phyloP scores from a whole-genome alignment of 139 green algal genomes.

The Picochlorum sp. region DNA sequence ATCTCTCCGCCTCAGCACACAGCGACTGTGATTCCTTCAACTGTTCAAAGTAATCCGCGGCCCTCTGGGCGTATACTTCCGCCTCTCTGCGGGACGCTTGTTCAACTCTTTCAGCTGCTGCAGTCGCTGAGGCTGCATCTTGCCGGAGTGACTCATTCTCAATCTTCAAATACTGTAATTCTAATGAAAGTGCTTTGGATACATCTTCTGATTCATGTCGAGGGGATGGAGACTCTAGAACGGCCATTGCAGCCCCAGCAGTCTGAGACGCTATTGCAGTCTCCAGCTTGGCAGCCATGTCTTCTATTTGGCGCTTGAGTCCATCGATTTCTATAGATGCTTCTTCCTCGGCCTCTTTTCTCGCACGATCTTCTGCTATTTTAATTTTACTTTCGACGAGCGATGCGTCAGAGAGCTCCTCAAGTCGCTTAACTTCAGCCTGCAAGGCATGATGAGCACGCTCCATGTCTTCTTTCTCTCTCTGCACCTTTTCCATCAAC shows the following conservation, averaged over 20 bases:
- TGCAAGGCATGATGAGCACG: conserved; percentile 8
- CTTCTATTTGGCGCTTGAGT: conserved; percentile 15
- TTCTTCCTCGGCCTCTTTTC: conserved; percentile 15
- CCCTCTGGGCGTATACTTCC: not conserved
- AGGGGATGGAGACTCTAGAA: conserved; percentile 5
- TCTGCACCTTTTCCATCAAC: conserved; percentile 22
- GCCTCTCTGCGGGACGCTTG: not conserved
- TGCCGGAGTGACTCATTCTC: conserved; percentile 13
- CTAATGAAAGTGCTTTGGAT: conserved; percentile 17
- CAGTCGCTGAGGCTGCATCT: not conserved
- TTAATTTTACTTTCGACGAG: conserved; percentile 11
- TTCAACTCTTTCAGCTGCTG: not conserved
- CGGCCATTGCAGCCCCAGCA: not conserved
- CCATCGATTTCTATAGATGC: conserved; percentile 29
- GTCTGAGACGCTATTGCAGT: conserved; percentile 7
- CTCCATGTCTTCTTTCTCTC: conserved; percentile 15
- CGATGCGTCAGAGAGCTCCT: conserved; percentile 13
- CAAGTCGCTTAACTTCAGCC: conserved; percentile 13
- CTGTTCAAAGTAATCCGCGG: not conserved
- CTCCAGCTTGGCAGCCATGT: conserved; percentile 31
- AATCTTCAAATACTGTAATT: conserved; percentile 25
- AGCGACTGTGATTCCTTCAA: not conserved
- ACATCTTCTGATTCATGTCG: conserved; percentile 21
- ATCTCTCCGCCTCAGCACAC: not conserved
- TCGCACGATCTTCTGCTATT: conserved; percentile 1